Conservation (phyloP, 2,329 filamentous ascomycete genomes). For the Rhynchosporium agropyri region DNA sequence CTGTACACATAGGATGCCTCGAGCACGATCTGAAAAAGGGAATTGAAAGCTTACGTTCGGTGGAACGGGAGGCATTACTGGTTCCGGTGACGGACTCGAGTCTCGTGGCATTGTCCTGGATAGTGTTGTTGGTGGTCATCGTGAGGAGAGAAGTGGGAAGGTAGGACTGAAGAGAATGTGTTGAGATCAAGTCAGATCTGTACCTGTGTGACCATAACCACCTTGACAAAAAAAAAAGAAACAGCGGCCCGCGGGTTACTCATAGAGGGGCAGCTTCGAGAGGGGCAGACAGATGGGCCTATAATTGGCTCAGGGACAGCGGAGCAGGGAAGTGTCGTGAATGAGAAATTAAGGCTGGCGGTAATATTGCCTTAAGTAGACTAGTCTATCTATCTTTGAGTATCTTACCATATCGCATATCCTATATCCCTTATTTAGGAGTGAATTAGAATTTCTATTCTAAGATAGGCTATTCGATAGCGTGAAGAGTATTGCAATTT, state of each 20-base stretch:
- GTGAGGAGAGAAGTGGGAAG: conserved; percentile 39
- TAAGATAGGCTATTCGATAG: too few species aligned
- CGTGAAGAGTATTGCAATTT: too few species aligned
- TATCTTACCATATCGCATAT: too few species aligned
- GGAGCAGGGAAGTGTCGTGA: conserved; percentile 15
- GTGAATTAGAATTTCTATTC: too few species aligned
- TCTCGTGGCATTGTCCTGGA: conserved; percentile 41
- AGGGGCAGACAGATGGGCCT: neutral
- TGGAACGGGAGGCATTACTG: conserved; percentile 40
- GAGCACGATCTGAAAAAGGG: neutral
- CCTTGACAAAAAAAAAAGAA: neutral
- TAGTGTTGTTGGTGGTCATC: conserved; percentile 34
- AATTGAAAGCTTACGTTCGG: conserved; percentile 25
- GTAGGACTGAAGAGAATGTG: conserved; percentile 22
- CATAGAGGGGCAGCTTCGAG: neutral
- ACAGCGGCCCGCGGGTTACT: neutral
- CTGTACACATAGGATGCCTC: neutral
- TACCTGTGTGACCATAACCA: neutral
- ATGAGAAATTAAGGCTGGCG: conserved; percentile 21
- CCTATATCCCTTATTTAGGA: neutral
- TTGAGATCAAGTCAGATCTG: conserved; percentile 26
- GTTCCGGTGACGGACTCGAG: conserved; percentile 39
- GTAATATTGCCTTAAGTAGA: conserved; percentile 13
- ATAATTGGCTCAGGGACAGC: conserved; percentile 4
- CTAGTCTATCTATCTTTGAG: neutral